Evolutionary conservation across 2,329 filamentous ascomycete genomes (phyloP).

Genomic region (Sclerotinia trifoliorum): DNA sequence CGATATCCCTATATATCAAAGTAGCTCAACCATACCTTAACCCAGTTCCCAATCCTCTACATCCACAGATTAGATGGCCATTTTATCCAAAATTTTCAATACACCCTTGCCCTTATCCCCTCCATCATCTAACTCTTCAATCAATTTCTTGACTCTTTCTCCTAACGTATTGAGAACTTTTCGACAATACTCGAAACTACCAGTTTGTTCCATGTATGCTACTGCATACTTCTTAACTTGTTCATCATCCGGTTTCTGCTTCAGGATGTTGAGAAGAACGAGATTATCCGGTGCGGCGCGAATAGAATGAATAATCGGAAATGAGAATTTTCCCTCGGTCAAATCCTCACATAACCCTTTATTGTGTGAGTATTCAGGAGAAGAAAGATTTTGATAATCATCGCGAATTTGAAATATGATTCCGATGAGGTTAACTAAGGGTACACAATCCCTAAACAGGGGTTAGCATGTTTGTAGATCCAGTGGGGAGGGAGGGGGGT

Average conservation of each 20-base stretch:
- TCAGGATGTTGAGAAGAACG: constrained; percentile 86
- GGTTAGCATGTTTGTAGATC: constrained; percentile 12
- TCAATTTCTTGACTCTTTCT: constrained; percentile 60
- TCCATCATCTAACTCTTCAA: constrained; percentile 61
- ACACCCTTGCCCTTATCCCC: constrained; percentile 57
- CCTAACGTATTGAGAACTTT: constrained; percentile 64
- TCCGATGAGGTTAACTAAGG: constrained; percentile 81
- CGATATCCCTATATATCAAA: background rate
- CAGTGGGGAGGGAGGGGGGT: constrained; percentile 1
- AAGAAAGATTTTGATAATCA: constrained; percentile 87
- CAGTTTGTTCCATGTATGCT: constrained; percentile 83
- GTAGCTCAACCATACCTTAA: background rate
- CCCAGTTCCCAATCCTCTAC: background rate
- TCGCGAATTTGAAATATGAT: constrained; percentile 88
- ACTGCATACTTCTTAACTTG: constrained; percentile 92
- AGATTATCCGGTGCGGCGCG: constrained; percentile 70
- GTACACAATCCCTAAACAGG: constrained; percentile 63
- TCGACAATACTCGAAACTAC: constrained; percentile 84
- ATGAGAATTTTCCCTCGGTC: constrained; percentile 96
- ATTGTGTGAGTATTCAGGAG: constrained; percentile 74
- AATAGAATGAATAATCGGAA: constrained; percentile 92
- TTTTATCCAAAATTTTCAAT: constrained; percentile 66
- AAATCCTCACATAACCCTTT: constrained; percentile 95
- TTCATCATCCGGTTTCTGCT: constrained; percentile 81
- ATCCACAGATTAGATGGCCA: constrained; percentile 44